Percentiles rank a stretch among this genome's conserved stretches.
Evolutionary conservation across 768 basidiomycete genomes (phyloP).

Genomic region (Lentinula aciculospora): DNA sequence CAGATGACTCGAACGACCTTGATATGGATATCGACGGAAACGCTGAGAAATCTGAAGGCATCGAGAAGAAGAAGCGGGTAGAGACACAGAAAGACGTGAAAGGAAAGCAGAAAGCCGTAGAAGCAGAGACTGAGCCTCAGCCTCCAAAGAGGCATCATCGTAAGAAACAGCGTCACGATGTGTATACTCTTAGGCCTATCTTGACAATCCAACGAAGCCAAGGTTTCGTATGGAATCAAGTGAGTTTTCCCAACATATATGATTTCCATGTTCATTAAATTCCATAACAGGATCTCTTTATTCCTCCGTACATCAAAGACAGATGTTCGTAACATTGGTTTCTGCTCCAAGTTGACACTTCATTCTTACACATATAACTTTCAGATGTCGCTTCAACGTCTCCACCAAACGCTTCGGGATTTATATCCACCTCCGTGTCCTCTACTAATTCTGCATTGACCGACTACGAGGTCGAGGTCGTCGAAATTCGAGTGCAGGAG

Average conservation of each 20-base stretch:
- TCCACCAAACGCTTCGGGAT: slow-evolving; percentile 63
- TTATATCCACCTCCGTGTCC: slow-evolving; percentile 63
- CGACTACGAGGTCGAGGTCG: slow-evolving; percentile 83
- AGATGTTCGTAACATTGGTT: slow-evolving; percentile 57
- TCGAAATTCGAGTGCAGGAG: slow-evolving; percentile 79
- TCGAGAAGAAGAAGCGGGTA: slow-evolving; percentile 27
- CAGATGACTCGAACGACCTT: slow-evolving; percentile 21
- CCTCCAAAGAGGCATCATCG: slow-evolving; percentile 40
- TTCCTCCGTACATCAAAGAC: slow-evolving; percentile 87
- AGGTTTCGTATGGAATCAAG: slow-evolving; percentile 91
- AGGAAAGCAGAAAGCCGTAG: slow-evolving; percentile 76
- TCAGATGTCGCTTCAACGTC: slow-evolving; percentile 81
- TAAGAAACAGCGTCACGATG: slow-evolving; percentile 46
- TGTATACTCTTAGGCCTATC: slow-evolving; percentile 70
- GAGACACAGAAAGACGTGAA: slow-evolving; percentile 59
- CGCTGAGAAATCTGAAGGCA: slow-evolving; percentile 39
- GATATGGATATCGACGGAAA: slow-evolving; percentile 58
- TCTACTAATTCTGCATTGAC: slow-evolving; percentile 61
- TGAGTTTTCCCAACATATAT: slow-evolving; percentile 25
- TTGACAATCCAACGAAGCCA: slow-evolving; percentile 83
- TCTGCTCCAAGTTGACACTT: slow-evolving; percentile 8
- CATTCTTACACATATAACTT: slow-evolving; percentile 9
- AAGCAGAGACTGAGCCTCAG: slow-evolving; percentile 51
- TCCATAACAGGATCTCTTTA: slow-evolving; percentile 64
- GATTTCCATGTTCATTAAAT: slow-evolving; percentile 1